Base-by-base conservation (phyloP, 2,329 filamentous ascomycete genomes). In the Fusarium buxicola region DNA sequence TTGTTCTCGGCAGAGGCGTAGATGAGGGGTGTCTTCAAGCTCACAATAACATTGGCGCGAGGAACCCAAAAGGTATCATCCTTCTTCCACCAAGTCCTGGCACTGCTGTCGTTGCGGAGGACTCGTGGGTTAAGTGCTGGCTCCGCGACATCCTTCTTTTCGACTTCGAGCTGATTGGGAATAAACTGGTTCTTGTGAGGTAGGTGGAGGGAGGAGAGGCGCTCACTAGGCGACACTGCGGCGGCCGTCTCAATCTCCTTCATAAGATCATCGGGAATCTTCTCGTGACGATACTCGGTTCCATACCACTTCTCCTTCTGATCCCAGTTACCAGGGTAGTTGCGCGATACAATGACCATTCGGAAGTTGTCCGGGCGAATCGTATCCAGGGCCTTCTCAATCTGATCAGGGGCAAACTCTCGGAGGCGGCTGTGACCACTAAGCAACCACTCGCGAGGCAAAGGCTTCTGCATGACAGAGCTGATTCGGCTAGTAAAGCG, bases 61-160 rank as follows among this genome's bases (percentile, higher is more conserved):
- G 95, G 95, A 9, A 98, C 95, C 94, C 94, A 98, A 77, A 98
- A 99, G 1, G 89, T 93, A 69, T 99, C 95, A 71, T 99, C 95
- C 78, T 98, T 98, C 82, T 99, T 99, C 82, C 89, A 97, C 95
- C 95, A 99, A 3, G 92, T 90, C 27, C 94, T 88, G 1, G 92
- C 88, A 30, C 88, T 80, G 7, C 89, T 83, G 66, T 97, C 94
- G 69, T 96, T 93, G 66, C 94, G 89, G 61, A 99, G 89, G 21
- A 99, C 82, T 59, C 89, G 90, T 0, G 95, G 95, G 1, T 87
- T 82, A 52, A 90, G 84, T 0, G 89, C 81, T 2, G 93, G 90
- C 67, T 91, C 86, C 24, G 87, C 82, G n/a, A 95, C 85, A 31
- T 96, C 92, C 76, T 92, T 96, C 83, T 95, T 97, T 75, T 97